These are phyloP conservation scores for Stentor roeselii DNA, from an alignment of 73 alveolate species.

Conservation along the genomic window DNA sequence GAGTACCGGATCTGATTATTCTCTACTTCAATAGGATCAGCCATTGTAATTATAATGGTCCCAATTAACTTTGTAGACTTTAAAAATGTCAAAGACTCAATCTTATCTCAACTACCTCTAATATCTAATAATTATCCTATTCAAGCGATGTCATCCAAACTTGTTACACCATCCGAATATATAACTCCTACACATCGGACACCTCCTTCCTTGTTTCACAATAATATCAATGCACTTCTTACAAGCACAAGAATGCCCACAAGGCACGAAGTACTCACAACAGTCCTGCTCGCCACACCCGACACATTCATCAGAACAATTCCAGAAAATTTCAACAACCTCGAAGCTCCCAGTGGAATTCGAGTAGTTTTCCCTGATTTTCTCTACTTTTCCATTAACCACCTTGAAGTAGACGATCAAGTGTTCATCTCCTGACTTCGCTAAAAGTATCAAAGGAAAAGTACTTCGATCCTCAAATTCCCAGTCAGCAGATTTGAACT, in stretches of 20 bases:
- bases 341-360: not conserved
- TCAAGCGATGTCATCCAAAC: conserved; percentile 2
- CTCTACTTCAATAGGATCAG: no score
- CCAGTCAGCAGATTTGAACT: not conserved
- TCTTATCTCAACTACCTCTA: no score
- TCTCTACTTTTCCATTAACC: not conserved
- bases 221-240: not conserved
- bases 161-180: not conserved
- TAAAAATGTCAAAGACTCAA: no score
- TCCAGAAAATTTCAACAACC: not conserved
- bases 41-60: no score
- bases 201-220: not conserved
- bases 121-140: no score
- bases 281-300: not conserved
- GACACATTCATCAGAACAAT: not conserved
- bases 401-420: not conserved
- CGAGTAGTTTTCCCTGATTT: not conserved
- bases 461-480: not conserved
- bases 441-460: not conserved
- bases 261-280: not conserved
- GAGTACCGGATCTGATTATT: no score
- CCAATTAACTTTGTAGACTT: no score
- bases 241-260: not conserved
- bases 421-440: not conserved
- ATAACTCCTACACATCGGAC: not conserved